Evolutionary conservation across 2,329 filamentous ascomycete genomes (phyloP).

Genomic region (Penicillium palitans): DNA sequence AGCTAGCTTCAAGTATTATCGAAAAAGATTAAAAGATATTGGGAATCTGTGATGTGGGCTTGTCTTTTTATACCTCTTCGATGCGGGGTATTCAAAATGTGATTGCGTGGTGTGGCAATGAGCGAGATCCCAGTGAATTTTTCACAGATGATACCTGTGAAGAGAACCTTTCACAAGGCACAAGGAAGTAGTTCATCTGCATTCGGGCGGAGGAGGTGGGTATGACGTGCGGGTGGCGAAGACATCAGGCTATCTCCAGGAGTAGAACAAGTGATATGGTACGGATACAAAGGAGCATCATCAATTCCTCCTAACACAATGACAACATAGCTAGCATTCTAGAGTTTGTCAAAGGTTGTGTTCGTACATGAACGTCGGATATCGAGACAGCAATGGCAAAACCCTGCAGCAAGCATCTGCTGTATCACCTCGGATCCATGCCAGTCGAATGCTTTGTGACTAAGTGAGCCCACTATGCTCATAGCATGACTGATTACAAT

Average conservation of each 20-base stretch:
- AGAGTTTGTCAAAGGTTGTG: background rate
- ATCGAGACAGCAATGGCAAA: background rate
- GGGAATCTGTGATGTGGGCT: background rate
- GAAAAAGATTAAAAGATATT: background rate
- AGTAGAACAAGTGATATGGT: background rate
- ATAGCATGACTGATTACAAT: background rate
- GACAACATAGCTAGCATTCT: background rate
- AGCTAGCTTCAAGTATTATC: background rate
- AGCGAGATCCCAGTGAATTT: too few relatives aligned
- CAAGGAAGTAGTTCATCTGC: background rate
- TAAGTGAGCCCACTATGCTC: too few relatives aligned
- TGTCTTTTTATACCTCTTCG: conserved; percentile 1
- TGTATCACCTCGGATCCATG: background rate
- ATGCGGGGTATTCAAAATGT: background rate
- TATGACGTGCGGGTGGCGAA: conserved; percentile 13
- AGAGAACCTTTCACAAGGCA: background rate
- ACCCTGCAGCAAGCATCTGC: background rate
- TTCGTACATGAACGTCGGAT: background rate
- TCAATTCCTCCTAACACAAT: background rate
- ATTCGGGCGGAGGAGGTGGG: background rate
- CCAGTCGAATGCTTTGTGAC: background rate
- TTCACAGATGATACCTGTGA: background rate
- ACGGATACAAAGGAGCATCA: background rate
- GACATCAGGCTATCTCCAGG: background rate
- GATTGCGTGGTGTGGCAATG: background rate